phyloP scores from a whole-genome alignment of 768 basidiomycete species.

The Cystobasidium ongulense region DNA sequence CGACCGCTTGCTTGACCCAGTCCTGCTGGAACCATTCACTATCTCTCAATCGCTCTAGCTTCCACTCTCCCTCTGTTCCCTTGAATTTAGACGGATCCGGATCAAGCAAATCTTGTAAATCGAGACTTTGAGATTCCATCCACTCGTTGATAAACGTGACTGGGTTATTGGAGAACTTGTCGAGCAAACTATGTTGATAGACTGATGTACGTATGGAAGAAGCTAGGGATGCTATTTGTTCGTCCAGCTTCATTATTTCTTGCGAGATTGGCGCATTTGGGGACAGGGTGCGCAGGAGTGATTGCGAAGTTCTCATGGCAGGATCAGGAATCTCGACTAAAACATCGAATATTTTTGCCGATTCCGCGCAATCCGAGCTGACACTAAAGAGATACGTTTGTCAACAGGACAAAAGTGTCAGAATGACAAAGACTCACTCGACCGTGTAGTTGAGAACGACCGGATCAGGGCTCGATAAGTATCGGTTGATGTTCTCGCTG shows the following conservation, averaged over 20 bases:
- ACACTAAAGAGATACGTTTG: conserved; percentile 8
- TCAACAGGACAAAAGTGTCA: background rate
- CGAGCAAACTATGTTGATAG: conserved; percentile 13
- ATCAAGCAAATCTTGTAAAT: conserved; percentile 19
- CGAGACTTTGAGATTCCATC: conserved; percentile 19
- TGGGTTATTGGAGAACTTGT: conserved; percentile 2
- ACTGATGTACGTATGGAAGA: conserved; percentile 6
- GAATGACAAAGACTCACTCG: conserved; percentile 11
- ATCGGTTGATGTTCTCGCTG: conserved; percentile 7
- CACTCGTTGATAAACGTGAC: conserved; percentile 21
- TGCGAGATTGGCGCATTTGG: background rate
- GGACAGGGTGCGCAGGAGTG: background rate
- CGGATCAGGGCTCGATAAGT: conserved; percentile 12
- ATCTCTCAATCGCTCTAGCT: conserved; percentile 1
- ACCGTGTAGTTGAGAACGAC: conserved; percentile 18
- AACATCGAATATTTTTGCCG: conserved; percentile 6
- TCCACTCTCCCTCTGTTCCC: background rate
- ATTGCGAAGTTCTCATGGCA: background rate
- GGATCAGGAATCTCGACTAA: conserved; percentile 25
- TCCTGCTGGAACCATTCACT: conserved; percentile 27
- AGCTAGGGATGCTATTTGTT: background rate
- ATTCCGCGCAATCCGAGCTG: background rate
- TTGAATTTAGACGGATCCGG: conserved; percentile 10
- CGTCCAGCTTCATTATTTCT: conserved; percentile 16
- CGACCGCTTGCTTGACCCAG: conserved; percentile 26